Conservation (phyloP, 1,139 yeast genomes). For the Pichia sp. region DNA sequence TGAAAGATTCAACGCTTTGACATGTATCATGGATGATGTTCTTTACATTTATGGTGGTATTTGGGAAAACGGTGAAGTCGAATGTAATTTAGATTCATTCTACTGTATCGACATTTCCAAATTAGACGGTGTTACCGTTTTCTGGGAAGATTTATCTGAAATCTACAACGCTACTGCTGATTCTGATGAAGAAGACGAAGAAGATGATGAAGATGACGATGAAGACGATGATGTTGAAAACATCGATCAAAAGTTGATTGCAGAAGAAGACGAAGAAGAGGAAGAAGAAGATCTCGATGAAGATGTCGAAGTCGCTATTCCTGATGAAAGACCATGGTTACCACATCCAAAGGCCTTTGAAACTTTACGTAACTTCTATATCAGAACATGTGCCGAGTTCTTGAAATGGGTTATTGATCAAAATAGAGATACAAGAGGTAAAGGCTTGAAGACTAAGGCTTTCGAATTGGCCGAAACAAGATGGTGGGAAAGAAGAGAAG, state of each 20-base stretch:
- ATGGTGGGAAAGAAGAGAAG: slow-evolving; percentile 99
- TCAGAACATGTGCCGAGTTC: slow-evolving; percentile 83
- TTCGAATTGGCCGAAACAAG: slow-evolving; percentile 91
- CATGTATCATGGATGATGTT: slow-evolving; percentile 83
- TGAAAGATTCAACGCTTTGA: slow-evolving; percentile 82
- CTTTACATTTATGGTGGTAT: slow-evolving; percentile 91
- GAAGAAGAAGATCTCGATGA: slow-evolving; percentile 62
- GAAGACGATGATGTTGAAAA: slow-evolving; percentile 53
- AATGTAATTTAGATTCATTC: slow-evolving; percentile 78
- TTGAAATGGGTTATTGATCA: slow-evolving; percentile 91
- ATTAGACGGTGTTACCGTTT: slow-evolving; percentile 82
- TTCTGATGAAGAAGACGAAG: slow-evolving; percentile 57
- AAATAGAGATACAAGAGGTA: slow-evolving; percentile 85
- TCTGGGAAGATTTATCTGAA: slow-evolving; percentile 82
- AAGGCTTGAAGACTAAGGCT: slow-evolving; percentile 83
- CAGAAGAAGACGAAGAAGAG: slow-evolving; percentile 44
- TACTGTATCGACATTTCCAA: slow-evolving; percentile 84
- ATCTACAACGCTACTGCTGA: slow-evolving; percentile 54
- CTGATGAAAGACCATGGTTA: slow-evolving; percentile 94
- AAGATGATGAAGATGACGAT: slow-evolving; percentile 66
- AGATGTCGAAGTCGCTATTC: slow-evolving; percentile 68
- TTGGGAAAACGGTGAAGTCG: slow-evolving; percentile 86
- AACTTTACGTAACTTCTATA: slow-evolving; percentile 74
- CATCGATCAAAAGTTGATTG: slow-evolving; percentile 41
- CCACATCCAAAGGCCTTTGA: slow-evolving; percentile 99